Percentiles rank a stretch among this genome's conserved stretches.
Conservation (phyloP, 306 rosid genomes). For the Prunus persica region DNA sequence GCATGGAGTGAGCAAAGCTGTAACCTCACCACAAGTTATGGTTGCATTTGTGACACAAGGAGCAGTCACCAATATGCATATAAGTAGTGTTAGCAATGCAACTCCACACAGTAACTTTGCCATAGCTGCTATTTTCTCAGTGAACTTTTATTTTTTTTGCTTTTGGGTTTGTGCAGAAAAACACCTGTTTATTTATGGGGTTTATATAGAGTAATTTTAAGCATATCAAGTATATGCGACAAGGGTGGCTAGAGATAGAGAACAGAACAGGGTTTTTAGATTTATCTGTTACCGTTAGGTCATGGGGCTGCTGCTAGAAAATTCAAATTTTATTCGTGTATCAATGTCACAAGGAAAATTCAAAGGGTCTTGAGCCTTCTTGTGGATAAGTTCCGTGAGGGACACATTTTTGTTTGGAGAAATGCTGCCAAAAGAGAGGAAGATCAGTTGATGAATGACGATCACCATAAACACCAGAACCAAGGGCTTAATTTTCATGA, state of each 20-base stretch:
- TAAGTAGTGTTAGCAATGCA: slow-evolving; percentile 18
- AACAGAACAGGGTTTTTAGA: background rate
- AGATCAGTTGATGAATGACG: background rate
- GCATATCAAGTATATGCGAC: background rate
- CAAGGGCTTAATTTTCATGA: too few relatives aligned
- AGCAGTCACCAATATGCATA: slow-evolving; percentile 25
- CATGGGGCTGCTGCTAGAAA: background rate
- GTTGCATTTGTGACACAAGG: slow-evolving; percentile 16
- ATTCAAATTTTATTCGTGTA: background rate
- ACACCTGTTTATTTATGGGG: background rate
- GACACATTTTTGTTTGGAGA: background rate
- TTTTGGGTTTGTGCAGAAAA: background rate
- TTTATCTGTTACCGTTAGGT: background rate
- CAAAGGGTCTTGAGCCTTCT: background rate
- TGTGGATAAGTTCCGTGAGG: background rate
- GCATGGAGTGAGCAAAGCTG: slow-evolving; percentile 49
- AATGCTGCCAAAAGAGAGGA: background rate
- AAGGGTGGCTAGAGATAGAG: too few relatives aligned
- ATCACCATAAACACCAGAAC: background rate
- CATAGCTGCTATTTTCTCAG: background rate
- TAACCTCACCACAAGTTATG: slow-evolving; percentile 47
- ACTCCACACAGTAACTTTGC: slow-evolving; percentile 4
- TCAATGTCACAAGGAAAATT: background rate
- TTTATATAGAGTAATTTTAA: background rate
- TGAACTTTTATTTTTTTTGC: too few relatives aligned